Evolutionary conservation across 1,284 basidiomycete species (phyloP), one percentile per base, ranked within the genome.

Genomic region (Leccinum fallax): DNA sequence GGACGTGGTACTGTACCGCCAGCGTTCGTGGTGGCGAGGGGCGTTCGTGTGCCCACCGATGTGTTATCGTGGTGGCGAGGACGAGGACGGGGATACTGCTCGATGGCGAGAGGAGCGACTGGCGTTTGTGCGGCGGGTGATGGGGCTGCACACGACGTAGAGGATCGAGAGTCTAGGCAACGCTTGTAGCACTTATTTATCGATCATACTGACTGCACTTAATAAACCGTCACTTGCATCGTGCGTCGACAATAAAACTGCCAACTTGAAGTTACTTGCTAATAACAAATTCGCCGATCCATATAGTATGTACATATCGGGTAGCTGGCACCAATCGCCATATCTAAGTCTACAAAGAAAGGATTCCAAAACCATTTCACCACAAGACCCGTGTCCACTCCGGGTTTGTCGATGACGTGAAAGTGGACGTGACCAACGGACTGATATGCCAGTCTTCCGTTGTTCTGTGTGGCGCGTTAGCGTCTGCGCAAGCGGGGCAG

Each of bases 351-450:
- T 4, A 46, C 19, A 46, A 46, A 19, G 21, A 24, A 24, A 24
- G 21, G 21, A 24, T 24, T 24, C 21, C 21, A 24, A 24, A 24
- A 24, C 21, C 93, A 95, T 6, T 84, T 86, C 54, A 97, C 77
- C 24, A 85, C 84, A 52, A 97, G 83, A 8, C 91, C 95, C 67
- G 59, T 49, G 0, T 90, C 82, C 38, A 84, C 75, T 21, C 85
- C 63, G 3, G 91, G 92, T 78, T 97, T 97, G 7, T 94, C 93
- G 61, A 97, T 95, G 63, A 97, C 81, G 77, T 94, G 90, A 79
- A 95, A 94, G 74, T 96, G 94, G 7, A 95, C 93, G 72, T 96
- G 94, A 61, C 87, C 83, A 43, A 96, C 92, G 61, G 83, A 82
- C 79, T 94, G 92, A 74, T 94, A 92, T 7, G 93, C 92, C 60